phyloP scores from a whole-genome alignment of 371 early-diverging fungal genomes.

The Conidiobolus incongruus region DNA sequence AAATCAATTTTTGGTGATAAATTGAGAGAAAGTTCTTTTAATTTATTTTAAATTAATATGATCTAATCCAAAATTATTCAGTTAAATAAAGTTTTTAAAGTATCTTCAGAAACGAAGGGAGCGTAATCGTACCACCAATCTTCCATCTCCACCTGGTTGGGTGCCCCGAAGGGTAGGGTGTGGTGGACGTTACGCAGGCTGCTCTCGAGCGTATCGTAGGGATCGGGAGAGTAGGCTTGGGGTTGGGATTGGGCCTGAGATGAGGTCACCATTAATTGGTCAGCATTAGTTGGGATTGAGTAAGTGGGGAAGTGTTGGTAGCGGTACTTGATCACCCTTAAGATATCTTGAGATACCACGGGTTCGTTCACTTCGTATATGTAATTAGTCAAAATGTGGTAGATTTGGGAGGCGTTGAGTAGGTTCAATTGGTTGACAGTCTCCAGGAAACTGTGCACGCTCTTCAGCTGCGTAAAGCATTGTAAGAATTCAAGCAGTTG shows the following conservation, averaged over 20 bases:
- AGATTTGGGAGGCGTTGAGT: not conserved
- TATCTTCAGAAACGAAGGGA: too few species aligned
- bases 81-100: too few species aligned
- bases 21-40: too few species aligned
- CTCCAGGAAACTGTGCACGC: not conserved
- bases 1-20: too few species aligned
- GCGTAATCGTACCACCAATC: not conserved
- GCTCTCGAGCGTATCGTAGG: too few species aligned
- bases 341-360: not conserved
- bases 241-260: too few species aligned
- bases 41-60: too few species aligned
- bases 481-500: constrained; percentile 65
- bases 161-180: not conserved
- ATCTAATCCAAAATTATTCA: too few species aligned
- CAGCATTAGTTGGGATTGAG: not conserved
- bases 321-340: not conserved
- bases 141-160: not conserved
- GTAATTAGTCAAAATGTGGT: not conserved
- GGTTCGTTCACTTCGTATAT: not conserved
- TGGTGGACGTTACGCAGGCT: not conserved
- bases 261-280: not conserved
- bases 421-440: not conserved
- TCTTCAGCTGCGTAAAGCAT: constrained; percentile 32
- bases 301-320: not conserved
- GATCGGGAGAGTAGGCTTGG: too few species aligned